Evolutionary conservation across 2,329 filamentous ascomycete species (phyloP), one percentile per base, ranked within the genome.

Genomic region (Epichloe baconii): DNA sequence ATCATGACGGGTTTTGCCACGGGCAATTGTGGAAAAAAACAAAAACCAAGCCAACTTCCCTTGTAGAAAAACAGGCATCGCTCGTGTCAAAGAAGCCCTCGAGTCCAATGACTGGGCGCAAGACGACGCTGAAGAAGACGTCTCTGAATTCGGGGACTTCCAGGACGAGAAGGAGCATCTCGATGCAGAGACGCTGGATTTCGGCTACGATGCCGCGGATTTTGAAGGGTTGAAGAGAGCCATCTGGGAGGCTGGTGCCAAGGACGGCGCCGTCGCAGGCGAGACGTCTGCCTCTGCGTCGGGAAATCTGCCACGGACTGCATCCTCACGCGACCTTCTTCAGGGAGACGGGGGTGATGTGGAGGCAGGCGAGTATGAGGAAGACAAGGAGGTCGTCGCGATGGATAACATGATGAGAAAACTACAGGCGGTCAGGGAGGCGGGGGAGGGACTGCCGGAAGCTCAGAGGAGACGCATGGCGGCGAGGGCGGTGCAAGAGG

Each of bases 61-160:
- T 17, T n/a, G 2, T 10, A 79, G 81, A 84, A 63, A 75, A 53
- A 74, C 71, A 35, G 81, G 81, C 15, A 71, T 84, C 38, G 69
- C 76, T 1, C 72, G 82, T 10, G 71, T 79, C 2, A 69, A 71
- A 8, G 80, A 85, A 59, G 82, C 81, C 0, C 64, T 86, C 14
- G 75, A 85, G 59, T 71, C 80, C 15, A 85, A 84, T 60, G 81
- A 84, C 63, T 86, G 82, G 82, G 71, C 69, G 2, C 64, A 68
- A 49, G 56, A 56, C 11, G 58, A 57, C 8, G 57, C 46, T 7
- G 7, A 26, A 6, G 62, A 56, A 15, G 56, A 58, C 26, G 55
- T 55, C 21, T 60, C 4, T 37, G 64, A 66, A 38, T 63, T 63
- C 51, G 61, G 59, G 8, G 60, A 66, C 19, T 61, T 62, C 5